A percentile compares a stretch with the other conserved stretches of the same genome.
Conservation (phyloP, 1,139 yeast genomes). For the Suhomyces anneliseae region DNA sequence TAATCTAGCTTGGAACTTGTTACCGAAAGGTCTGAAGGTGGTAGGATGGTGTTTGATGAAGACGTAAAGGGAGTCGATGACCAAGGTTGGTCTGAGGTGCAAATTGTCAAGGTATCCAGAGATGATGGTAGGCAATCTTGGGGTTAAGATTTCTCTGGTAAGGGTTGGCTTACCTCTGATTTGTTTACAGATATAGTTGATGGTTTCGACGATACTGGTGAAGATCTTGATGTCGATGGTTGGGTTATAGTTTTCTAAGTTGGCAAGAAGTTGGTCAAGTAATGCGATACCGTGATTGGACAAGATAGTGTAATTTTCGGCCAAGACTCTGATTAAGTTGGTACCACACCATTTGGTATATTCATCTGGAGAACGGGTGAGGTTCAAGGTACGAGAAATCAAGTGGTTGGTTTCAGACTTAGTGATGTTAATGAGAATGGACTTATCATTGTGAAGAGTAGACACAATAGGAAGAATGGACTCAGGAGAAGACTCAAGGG, state of each 20-base stretch:
- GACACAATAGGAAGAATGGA: constrained; percentile 37
- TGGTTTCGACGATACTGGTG: constrained; percentile 50
- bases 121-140: constrained; percentile 67
- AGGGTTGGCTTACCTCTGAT: constrained; percentile 82
- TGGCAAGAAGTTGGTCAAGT: constrained; percentile 54
- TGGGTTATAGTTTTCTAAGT: constrained; percentile 52
- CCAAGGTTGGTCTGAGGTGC: constrained; percentile 36
- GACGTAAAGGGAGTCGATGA: constrained; percentile 50
- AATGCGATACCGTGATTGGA: constrained; percentile 61
- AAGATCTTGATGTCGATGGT: constrained; percentile 42
- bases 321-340: constrained; percentile 51
- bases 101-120: constrained; percentile 52
- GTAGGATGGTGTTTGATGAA: constrained; percentile 65
- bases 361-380: constrained; percentile 50
- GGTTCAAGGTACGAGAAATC: constrained; percentile 53
- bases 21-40: constrained; percentile 77
- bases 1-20: constrained; percentile 55
- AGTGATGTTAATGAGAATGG: constrained; percentile 39
- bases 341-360: constrained; percentile 64
- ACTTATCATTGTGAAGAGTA: constrained; percentile 29
- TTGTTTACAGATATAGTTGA: constrained; percentile 48
- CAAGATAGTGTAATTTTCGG: constrained; percentile 53
- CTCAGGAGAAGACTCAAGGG: constrained; percentile 35
- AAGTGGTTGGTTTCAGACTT: constrained; percentile 59
- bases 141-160: constrained; percentile 81